phyloP scores from a whole-genome alignment of 1,139 yeast species.

The Yamadazyma triangularis region DNA sequence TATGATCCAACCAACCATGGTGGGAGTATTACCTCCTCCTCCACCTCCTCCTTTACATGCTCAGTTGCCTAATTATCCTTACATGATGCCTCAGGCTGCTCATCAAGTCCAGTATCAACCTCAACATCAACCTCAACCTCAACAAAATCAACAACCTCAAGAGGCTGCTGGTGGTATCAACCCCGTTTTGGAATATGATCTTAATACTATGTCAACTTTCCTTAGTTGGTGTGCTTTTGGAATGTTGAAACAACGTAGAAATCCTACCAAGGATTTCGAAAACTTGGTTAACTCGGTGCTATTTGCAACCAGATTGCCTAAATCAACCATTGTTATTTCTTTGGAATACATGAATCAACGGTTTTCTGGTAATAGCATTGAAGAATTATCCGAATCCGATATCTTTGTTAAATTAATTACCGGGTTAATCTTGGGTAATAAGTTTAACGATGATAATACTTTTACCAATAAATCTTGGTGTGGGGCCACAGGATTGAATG shows the following conservation, averaged over 20 bases:
- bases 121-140: constrained; percentile 2
- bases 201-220: constrained; percentile 73
- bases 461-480: constrained; percentile 95
- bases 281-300: constrained; percentile 64
- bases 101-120: no score
- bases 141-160: constrained; percentile 4
- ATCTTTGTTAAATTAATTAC: constrained; percentile 64
- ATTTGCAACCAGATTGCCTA: constrained; percentile 86
- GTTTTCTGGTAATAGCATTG: constrained; percentile 25
- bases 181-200: constrained; percentile 72
- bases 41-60: constrained; percentile 6
- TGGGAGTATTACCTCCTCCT: constrained; percentile 14
- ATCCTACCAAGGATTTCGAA: constrained; percentile 54
- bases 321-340: constrained; percentile 73
- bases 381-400: constrained; percentile 29
- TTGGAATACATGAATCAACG: constrained; percentile 66
- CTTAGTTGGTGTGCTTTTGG: constrained; percentile 64
- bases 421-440: constrained; percentile 80
- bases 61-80: background rate
- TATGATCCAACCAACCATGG: constrained; percentile 14
- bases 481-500: constrained; percentile 81
- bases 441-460: constrained; percentile 94
- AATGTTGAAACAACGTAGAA: constrained; percentile 46
- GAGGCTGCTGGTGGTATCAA: constrained; percentile 62
- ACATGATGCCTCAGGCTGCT: background rate